phyloP scores from a whole-genome alignment of 441 rosid genomes.

The Adansonia grandidieri region DNA sequence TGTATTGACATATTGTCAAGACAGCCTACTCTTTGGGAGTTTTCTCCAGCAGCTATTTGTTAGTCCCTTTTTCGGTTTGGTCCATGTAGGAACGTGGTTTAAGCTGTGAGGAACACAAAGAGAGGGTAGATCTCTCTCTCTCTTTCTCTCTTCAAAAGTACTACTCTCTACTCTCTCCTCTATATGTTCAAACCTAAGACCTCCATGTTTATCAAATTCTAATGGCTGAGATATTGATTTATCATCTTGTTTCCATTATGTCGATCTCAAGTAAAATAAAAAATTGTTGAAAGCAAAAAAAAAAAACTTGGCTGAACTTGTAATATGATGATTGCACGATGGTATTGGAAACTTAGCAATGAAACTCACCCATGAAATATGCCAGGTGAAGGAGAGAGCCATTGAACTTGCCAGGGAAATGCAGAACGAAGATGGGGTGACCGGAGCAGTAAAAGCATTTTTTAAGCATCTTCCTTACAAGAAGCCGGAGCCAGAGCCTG shows the following conservation, averaged over 20 bases:
- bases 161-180: not conserved
- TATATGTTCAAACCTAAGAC: not conserved
- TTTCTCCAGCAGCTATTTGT: not conserved
- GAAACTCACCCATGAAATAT: constrained; percentile 17
- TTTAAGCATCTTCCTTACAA: constrained; percentile 72
- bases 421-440: constrained; percentile 94
- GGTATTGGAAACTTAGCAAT: constrained; percentile 13
- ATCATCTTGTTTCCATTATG: not conserved
- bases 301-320: not conserved
- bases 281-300: not conserved
- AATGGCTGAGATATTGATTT: not conserved
- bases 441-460: constrained; percentile 94
- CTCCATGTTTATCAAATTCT: not conserved
- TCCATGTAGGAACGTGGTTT: not conserved
- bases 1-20: too few species aligned
- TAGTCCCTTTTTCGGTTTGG: not conserved
- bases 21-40: not conserved
- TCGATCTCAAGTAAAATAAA: not conserved
- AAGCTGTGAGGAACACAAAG: not conserved
- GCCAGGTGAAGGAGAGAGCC: constrained; percentile 82
- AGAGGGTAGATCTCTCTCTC: not conserved
- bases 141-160: not conserved
- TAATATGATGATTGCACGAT: not conserved
- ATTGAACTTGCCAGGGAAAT: constrained; percentile 83
- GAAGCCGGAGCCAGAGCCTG: constrained; percentile 46